Conservation (phyloP, 139 green algal genomes). For the Astrephomene gubernaculifera region DNA sequence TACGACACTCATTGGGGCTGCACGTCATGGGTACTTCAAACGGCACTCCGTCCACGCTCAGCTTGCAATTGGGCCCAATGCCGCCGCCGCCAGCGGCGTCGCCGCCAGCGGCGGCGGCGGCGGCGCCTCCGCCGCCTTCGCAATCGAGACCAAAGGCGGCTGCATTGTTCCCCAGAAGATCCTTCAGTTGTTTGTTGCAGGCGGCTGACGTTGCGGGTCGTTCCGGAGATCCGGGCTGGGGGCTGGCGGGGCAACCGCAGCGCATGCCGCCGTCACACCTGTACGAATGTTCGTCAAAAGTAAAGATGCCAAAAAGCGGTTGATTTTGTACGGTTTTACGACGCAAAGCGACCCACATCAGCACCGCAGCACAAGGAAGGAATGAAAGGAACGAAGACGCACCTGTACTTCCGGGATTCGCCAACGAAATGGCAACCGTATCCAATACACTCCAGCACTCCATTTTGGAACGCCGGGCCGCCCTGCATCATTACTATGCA, state of each 20-base stretch:
- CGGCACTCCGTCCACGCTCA: neutral
- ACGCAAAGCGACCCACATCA: no score
- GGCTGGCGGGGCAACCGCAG: slow-evolving; percentile 29
- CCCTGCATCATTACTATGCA: neutral
- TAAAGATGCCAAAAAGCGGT: no score
- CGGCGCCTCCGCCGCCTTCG: neutral
- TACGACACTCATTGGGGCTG: slow-evolving; percentile 28
- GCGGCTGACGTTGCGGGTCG: no score
- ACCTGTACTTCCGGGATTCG: slow-evolving; percentile 9
- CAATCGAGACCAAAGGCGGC: neutral
- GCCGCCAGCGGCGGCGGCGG: neutral
- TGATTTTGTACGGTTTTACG: no score
- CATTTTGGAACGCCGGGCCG: neutral
- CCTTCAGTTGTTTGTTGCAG: neutral
- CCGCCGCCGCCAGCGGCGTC: neutral
- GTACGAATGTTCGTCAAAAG: no score
- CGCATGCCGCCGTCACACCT: slow-evolving; percentile 29
- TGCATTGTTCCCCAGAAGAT: neutral
- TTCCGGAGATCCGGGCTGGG: no score
- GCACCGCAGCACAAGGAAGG: no score
- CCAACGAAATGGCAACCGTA: slow-evolving; percentile 10
- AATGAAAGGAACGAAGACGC: neutral
- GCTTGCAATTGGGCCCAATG: neutral
- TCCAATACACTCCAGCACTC: neutral
- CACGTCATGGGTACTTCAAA: slow-evolving; percentile 13